Conservation (phyloP, 352 stramenopile species). For the Phytopythium litorale region DNA sequence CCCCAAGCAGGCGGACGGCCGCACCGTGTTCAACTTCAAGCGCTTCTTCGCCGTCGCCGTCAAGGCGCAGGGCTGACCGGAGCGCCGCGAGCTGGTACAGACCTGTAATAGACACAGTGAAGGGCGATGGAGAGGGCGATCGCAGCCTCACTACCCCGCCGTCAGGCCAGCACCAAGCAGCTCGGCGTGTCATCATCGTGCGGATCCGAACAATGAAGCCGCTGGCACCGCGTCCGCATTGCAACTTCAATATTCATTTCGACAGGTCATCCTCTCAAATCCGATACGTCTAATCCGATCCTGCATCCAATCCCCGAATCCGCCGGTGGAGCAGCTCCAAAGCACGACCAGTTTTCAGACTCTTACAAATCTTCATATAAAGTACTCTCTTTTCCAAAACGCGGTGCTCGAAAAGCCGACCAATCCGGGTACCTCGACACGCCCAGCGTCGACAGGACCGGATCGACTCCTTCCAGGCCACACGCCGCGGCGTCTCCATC, state of each 20-base stretch:
- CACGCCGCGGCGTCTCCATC: not conserved
- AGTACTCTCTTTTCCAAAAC: not conserved
- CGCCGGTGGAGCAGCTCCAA: not conserved
- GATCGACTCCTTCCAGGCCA: not conserved
- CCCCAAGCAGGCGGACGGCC: conserved; percentile 47
- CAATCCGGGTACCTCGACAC: not conserved
- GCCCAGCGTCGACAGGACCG: not conserved
- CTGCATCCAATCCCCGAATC: not conserved
- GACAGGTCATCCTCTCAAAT: not conserved
- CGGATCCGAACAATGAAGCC: no score
- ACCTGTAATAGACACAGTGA: no score
- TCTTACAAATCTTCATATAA: not conserved
- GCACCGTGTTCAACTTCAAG: conserved; percentile 63
- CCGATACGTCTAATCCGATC: not conserved
- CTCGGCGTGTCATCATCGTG: no score
- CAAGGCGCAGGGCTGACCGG: conserved; percentile 17
- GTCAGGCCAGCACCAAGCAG: no score
- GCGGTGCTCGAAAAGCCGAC: not conserved
- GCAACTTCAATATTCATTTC: not conserved
- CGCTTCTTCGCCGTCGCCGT: conserved; percentile 65
- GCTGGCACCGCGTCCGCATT: no score
- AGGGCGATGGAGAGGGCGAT: not conserved
- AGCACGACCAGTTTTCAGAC: not conserved
- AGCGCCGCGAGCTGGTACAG: no score
- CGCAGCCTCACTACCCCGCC: no score